Evolutionary conservation across 306 rosid species (phyloP).

Genomic region (Geum urbanum): DNA sequence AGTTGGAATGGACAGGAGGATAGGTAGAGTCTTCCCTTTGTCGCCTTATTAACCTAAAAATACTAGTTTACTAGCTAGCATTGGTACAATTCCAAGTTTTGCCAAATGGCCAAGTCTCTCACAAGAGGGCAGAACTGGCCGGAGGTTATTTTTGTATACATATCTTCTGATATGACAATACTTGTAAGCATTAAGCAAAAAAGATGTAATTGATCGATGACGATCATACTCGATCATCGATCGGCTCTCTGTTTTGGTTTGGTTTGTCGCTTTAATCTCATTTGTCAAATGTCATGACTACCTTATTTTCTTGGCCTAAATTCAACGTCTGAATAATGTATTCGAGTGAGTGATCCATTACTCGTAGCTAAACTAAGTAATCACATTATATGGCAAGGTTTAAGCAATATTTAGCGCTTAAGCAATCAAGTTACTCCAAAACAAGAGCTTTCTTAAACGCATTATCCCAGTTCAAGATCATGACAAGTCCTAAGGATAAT

Average conservation of each 20-base stretch:
- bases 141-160: background rate
- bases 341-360: constrained; percentile 31
- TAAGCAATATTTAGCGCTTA: constrained; percentile 66
- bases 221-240: constrained; percentile 19
- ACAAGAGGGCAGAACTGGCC: background rate
- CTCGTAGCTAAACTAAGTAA: constrained; percentile 25
- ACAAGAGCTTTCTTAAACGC: constrained; percentile 40
- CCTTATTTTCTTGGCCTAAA: constrained; percentile 28
- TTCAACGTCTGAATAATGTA: constrained; percentile 9
- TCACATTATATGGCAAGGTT: constrained; percentile 15
- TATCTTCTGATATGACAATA: constrained; percentile 12
- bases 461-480: constrained; percentile 6
- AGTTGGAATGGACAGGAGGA: constrained; percentile 21
- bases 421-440: constrained; percentile 53
- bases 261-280: constrained; percentile 45
- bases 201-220: constrained; percentile 54
- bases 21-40: constrained; percentile 30
- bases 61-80: background rate
- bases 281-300: constrained; percentile 10
- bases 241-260: constrained; percentile 27
- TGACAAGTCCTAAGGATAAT: constrained; percentile 5
- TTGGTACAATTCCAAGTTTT: constrained; percentile 16
- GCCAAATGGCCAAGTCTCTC: constrained; percentile 29
- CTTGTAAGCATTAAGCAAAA: constrained; percentile 60
- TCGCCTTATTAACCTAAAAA: constrained; percentile 20